Evolutionary conservation across 2,329 filamentous ascomycete species (phyloP).

Genomic region (Aspergillus pseudoglaucus): DNA sequence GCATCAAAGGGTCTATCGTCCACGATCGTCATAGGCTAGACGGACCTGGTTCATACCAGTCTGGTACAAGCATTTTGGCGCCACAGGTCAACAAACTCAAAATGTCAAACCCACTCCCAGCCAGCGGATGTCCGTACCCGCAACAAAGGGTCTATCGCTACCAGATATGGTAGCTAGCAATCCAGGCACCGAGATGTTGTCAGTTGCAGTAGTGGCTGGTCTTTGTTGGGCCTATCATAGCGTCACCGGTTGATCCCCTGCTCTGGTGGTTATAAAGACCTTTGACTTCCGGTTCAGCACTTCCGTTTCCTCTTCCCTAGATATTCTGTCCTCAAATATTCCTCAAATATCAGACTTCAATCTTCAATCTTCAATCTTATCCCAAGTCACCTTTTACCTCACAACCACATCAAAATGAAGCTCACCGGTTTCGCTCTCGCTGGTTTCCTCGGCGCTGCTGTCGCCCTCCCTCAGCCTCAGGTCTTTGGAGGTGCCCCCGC

Average conservation of each 20-base stretch:
- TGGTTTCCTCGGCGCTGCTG: background rate
- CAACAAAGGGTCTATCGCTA: background rate
- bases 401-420: background rate
- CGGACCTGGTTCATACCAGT: background rate
- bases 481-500: background rate
- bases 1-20: background rate
- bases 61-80: background rate
- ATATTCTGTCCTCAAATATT: background rate
- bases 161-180: background rate
- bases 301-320: background rate
- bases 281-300: background rate
- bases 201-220: background rate
- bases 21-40: background rate
- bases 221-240: background rate
- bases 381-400: background rate
- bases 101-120: background rate
- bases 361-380: background rate
- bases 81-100: background rate
- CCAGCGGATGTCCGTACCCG: background rate
- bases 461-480: background rate
- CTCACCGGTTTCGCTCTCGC: background rate
- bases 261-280: background rate
- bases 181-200: background rate
- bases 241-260: background rate
- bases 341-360: background rate